A percentile compares a stretch with the other conserved stretches of the same genome.
These are phyloP conservation scores for Lecanicillium sp. DNA, from an alignment of 2,329 filamentous ascomycete genomes.

Conservation along the genomic window DNA sequence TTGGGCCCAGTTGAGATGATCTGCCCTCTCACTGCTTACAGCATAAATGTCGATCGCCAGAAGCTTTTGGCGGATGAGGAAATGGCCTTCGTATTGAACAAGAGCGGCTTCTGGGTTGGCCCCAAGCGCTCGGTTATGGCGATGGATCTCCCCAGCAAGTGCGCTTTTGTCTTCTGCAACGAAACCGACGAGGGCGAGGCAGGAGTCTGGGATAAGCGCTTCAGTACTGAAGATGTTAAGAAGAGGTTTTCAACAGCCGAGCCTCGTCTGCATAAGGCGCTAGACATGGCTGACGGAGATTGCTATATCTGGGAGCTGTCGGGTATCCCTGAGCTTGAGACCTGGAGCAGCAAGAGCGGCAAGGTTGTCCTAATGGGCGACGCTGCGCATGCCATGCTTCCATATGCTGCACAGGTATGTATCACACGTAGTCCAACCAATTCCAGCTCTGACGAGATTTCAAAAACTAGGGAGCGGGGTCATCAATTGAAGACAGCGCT, in stretches of 20 bases:
- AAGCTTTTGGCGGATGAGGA: background rate
- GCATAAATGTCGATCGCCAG: background rate
- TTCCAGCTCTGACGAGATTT: background rate
- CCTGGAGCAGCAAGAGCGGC: background rate
- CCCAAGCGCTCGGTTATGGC: background rate
- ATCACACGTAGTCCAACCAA: no score
- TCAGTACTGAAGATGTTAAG: background rate
- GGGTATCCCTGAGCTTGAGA: background rate
- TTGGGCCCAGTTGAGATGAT: background rate
- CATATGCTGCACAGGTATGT: background rate
- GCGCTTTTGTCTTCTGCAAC: background rate
- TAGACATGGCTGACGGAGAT: background rate
- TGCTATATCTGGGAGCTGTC: background rate
- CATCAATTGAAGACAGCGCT: background rate
- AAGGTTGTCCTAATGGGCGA: background rate
- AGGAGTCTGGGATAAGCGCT: background rate
- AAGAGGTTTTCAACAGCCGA: background rate
- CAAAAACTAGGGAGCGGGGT: background rate
- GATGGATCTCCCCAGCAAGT: background rate
- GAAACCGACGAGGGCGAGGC: background rate
- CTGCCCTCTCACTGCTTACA: background rate
- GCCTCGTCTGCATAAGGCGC: background rate
- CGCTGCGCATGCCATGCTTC: conserved; percentile 1
- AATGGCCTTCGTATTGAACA: background rate
- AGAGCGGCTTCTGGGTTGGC: background rate